Evolutionary conservation across 2,329 filamentous ascomycete species (phyloP).

Genomic region (Xylariaceae sp.): DNA sequence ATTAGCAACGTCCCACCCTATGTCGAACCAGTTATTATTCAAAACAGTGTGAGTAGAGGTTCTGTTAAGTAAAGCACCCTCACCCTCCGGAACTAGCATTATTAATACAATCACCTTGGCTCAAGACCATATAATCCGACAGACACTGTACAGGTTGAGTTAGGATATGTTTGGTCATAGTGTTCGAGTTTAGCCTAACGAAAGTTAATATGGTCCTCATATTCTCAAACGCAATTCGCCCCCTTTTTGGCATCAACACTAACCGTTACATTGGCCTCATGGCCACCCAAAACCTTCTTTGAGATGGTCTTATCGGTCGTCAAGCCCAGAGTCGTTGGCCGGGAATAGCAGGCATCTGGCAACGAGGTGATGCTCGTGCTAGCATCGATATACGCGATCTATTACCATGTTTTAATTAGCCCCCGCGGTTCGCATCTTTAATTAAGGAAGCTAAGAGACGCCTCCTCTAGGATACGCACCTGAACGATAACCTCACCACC

Average conservation of each 20-base stretch:
- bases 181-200: neutral
- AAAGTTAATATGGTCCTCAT: neutral
- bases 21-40: no score
- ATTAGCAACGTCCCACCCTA: no score
- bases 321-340: neutral
- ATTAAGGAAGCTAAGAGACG: neutral
- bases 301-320: neutral
- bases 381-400: neutral
- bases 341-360: neutral
- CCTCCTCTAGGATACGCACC: neutral
- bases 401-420: neutral
- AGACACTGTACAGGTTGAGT: neutral
- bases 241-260: neutral
- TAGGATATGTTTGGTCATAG: neutral
- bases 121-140: neutral
- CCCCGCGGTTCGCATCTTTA: neutral
- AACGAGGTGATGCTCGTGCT: neutral
- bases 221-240: neutral
- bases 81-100: no score
- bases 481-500: neutral
- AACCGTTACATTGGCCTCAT: neutral
- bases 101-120: no score
- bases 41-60: no score
- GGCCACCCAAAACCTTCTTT: neutral
- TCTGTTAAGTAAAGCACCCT: no score